phyloP scores from a whole-genome alignment of 495 filamentous ascomycete species.

The Cercophora newfieldiana region DNA sequence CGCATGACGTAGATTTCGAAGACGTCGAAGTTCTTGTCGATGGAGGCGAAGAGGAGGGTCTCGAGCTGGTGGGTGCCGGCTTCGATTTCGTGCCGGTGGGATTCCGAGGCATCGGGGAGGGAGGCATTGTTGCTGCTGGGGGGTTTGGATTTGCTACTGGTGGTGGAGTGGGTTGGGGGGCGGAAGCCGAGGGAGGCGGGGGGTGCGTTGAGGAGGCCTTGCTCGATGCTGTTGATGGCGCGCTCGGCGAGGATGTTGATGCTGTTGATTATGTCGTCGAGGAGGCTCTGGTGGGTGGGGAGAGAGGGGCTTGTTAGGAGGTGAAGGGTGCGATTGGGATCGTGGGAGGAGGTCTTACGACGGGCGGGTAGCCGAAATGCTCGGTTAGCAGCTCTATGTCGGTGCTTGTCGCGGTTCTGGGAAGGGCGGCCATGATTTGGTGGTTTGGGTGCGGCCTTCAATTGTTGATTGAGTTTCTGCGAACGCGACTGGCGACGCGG shows the following conservation, averaged over 20 bases:
- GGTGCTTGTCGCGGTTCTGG: conserved; percentile 28
- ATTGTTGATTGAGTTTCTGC: conserved; percentile 15
- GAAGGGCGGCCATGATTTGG: conserved; percentile 12
- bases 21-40: conserved; percentile 96
- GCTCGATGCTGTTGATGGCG: conserved; percentile 80
- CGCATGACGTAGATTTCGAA: conserved; percentile 91
- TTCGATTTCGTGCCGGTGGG: conserved; percentile 76
- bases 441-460: background rate
- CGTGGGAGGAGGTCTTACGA: conserved; percentile 54
- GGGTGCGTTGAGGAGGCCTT: conserved; percentile 68
- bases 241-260: conserved; percentile 87
- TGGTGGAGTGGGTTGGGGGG: conserved; percentile 32
- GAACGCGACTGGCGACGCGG: conserved; percentile 11
- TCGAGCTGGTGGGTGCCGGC: conserved; percentile 90
- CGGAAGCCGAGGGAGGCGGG: conserved; percentile 77
- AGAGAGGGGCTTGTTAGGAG: too few species aligned
- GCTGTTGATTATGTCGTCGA: conserved; percentile 97
- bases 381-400: conserved; percentile 85
- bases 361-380: conserved; percentile 90
- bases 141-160: conserved; percentile 33
- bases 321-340: background rate
- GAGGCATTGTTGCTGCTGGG: background rate
- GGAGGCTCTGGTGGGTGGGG: conserved; percentile 63
- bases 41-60: conserved; percentile 87
- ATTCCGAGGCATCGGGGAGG: conserved; percentile 42